A percentile compares a stretch with the other conserved stretches of the same genome.
phyloP scores from a whole-genome alignment of 2,329 filamentous ascomycete genomes.

The Juglanconis juglandina region DNA sequence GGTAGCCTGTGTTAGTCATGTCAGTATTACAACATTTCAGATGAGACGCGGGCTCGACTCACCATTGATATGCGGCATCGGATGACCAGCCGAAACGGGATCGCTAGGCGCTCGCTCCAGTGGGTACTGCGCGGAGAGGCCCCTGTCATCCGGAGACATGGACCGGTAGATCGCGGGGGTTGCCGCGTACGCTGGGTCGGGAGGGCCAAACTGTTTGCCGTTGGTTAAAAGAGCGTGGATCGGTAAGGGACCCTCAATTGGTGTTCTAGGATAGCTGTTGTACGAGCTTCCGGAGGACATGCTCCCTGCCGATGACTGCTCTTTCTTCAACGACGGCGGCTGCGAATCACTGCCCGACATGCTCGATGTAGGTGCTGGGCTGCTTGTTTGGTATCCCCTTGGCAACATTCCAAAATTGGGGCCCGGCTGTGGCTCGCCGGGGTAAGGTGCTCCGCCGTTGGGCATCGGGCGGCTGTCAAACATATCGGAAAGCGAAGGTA shows the following conservation, averaged over 20 bases:
- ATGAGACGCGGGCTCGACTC: slow-evolving; percentile 1
- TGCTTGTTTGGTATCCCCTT: slow-evolving; percentile 20
- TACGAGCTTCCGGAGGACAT: slow-evolving; percentile 37
- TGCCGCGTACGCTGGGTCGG: slow-evolving; percentile 5
- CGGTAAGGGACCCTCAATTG: slow-evolving; percentile 49
- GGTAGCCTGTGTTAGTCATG: slow-evolving; percentile 22
- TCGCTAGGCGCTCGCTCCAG: slow-evolving; percentile 13
- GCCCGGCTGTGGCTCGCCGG: slow-evolving; percentile 15
- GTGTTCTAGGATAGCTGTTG: slow-evolving; percentile 39
- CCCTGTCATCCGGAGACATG: slow-evolving; percentile 19
- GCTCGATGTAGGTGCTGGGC: slow-evolving; percentile 26
- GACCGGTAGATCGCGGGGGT: slow-evolving; percentile 9
- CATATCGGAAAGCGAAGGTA: slow-evolving; percentile 48
- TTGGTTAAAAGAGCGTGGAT: slow-evolving; percentile 50
- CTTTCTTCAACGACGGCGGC: slow-evolving; percentile 41
- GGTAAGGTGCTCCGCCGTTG: slow-evolving; percentile 14
- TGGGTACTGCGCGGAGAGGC: neutral
- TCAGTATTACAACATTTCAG: neutral
- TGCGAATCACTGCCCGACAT: slow-evolving; percentile 28
- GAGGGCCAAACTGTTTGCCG: slow-evolving; percentile 19
- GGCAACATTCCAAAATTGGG: slow-evolving; percentile 14
- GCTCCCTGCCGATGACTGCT: slow-evolving; percentile 44
- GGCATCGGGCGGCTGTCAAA: slow-evolving; percentile 35
- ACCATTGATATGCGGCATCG: slow-evolving; percentile 19
- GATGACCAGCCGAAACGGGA: neutral